Conservation (phyloP, 495 filamentous ascomycete species). For the Glarea lozoyensis region DNA sequence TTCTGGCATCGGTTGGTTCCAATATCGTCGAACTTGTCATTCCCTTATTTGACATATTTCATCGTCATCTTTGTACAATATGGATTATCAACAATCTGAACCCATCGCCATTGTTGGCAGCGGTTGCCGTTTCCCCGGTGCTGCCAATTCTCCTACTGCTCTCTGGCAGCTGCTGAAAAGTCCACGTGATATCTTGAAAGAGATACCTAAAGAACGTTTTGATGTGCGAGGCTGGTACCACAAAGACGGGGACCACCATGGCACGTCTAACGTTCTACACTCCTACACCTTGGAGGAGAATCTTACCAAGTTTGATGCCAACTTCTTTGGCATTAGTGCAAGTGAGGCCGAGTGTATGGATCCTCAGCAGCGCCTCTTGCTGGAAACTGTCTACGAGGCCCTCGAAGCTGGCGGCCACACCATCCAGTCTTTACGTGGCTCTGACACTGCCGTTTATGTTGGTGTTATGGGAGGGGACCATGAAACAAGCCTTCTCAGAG, state of each 20-base stretch:
- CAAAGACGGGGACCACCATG: conserved; percentile 17
- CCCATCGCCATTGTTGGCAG: conserved; percentile 54
- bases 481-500: conserved; percentile 22
- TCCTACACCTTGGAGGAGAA: conserved; percentile 40
- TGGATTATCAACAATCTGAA: not conserved
- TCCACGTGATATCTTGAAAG: conserved; percentile 17
- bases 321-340: conserved; percentile 46
- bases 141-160: conserved; percentile 34
- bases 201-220: conserved; percentile 38
- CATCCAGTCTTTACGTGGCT: conserved; percentile 16
- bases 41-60: no score
- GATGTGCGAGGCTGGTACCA: conserved; percentile 37
- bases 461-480: conserved; percentile 25
- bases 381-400: conserved; percentile 48
- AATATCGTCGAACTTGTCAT: no score
- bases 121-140: conserved; percentile 49
- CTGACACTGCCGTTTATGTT: conserved; percentile 21
- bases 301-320: conserved; percentile 42
- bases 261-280: conserved; percentile 3
- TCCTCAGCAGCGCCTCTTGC: conserved; percentile 43
- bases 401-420: conserved; percentile 44
- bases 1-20: no score
- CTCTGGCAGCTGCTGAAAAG: conserved; percentile 44
- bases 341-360: conserved; percentile 50
- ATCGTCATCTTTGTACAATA: no score